Percentiles rank a stretch among this genome's conserved stretches.
Conservation (phyloP, 257 asterid genomes). For the Penstemon barbatus region DNA sequence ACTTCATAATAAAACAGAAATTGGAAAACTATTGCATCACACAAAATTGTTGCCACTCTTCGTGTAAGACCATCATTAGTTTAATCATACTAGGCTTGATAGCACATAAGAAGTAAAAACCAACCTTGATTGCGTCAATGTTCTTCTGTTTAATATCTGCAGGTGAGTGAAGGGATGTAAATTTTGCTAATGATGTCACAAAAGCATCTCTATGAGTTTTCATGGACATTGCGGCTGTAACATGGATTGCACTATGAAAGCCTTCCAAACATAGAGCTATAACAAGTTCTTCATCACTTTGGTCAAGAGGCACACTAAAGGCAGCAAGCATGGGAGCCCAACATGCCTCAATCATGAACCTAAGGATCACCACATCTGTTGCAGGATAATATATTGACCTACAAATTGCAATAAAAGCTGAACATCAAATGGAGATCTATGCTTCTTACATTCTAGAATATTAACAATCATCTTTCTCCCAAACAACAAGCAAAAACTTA, state of each 20-base stretch:
- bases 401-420: slow-evolving; percentile 41
- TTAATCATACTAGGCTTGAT: slow-evolving; percentile 13
- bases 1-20: slow-evolving; percentile 11
- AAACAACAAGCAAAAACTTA: slow-evolving; percentile 10
- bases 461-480: slow-evolving; percentile 25
- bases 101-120: slow-evolving; percentile 28
- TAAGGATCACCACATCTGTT: slow-evolving; percentile 84
- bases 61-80: slow-evolving; percentile 2
- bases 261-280: slow-evolving; percentile 88
- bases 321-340: slow-evolving; percentile 99
- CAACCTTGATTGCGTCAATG: slow-evolving; percentile 96
- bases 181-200: slow-evolving; percentile 92
- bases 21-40: slow-evolving; percentile 9
- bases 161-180: slow-evolving; percentile 97
- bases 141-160: slow-evolving; percentile 94
- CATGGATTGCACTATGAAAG: slow-evolving; percentile 83
- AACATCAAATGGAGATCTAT: slow-evolving; percentile 31
- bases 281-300: slow-evolving; percentile 77
- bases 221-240: slow-evolving; percentile 97
- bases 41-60: slow-evolving; percentile 14
- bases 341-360: slow-evolving; percentile 98
- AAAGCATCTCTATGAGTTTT: slow-evolving; percentile 98
- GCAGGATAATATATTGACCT: slow-evolving; percentile 98
- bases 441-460: neutral
- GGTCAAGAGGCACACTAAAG: slow-evolving; percentile 98